A percentile compares a stretch with the other conserved stretches of the same genome.
Conservation (phyloP, 768 basidiomycete genomes). For the Flagelloscypha sp. region DNA sequence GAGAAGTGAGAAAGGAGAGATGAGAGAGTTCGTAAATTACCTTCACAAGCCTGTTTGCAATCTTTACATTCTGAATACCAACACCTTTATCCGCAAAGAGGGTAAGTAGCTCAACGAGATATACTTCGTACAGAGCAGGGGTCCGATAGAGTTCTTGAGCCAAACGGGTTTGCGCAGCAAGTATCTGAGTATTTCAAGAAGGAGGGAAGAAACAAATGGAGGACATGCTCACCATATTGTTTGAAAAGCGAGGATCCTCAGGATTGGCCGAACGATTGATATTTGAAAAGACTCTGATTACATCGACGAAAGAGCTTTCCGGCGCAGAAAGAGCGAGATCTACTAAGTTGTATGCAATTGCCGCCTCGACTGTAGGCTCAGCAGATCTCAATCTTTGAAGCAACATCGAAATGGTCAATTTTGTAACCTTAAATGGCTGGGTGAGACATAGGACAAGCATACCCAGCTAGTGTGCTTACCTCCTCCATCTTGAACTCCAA, state of each 20-base stretch:
- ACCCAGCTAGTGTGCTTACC: conserved; percentile 27
- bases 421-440: conserved; percentile 55
- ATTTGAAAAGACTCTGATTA: conserved; percentile 74
- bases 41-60: conserved; percentile 58
- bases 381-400: conserved; percentile 78
- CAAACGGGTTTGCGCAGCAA: conserved; percentile 86
- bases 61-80: conserved; percentile 76
- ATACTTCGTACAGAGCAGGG: conserved; percentile 70
- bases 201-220: not conserved
- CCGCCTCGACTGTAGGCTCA: conserved; percentile 83
- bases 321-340: conserved; percentile 80
- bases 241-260: conserved; percentile 82
- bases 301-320: conserved; percentile 70
- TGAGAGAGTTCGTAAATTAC: conserved; percentile 25
- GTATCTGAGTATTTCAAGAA: conserved; percentile 38
- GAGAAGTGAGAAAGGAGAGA: conserved; percentile 3
- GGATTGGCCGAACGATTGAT: conserved; percentile 84
- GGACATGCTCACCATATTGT: conserved; percentile 62
- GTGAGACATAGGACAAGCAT: not conserved
- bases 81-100: conserved; percentile 89
- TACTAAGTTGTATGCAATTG: conserved; percentile 86
- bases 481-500: conserved; percentile 84
- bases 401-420: conserved; percentile 86
- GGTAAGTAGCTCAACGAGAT: conserved; percentile 76
- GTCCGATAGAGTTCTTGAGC: conserved; percentile 70